Conservation (phyloP, 164 flowering plant genomes). For the Litsea cubeba region DNA sequence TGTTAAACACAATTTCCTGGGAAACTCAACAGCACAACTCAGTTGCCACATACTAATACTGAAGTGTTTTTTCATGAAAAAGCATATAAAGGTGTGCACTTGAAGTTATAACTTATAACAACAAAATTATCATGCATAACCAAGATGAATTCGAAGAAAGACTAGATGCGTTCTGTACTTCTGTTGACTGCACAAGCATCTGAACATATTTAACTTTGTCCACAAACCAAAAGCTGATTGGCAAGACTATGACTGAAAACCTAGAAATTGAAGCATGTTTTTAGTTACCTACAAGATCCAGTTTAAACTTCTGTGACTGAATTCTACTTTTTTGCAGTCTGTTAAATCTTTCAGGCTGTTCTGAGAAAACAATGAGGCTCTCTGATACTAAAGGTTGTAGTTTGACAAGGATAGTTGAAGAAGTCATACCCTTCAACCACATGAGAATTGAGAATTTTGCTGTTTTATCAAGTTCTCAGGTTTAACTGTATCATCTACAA, state of each 20-base stretch:
- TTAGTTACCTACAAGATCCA: too few species aligned
- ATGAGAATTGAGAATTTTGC: neutral
- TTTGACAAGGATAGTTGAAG: neutral
- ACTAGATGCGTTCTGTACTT: too few species aligned
- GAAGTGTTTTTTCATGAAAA: neutral
- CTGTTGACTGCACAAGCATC: too few species aligned
- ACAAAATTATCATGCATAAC: too few species aligned
- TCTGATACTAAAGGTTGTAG: neutral
- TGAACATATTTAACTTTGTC: too few species aligned
- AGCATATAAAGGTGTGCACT: neutral
- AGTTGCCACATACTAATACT: too few species aligned
- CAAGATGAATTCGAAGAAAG: too few species aligned
- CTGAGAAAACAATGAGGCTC: conserved; percentile 18
- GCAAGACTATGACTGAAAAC: too few species aligned
- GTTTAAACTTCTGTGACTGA: conserved; percentile 2
- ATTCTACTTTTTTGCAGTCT: conserved; percentile 39
- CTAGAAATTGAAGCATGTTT: too few species aligned
- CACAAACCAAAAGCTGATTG: too few species aligned
- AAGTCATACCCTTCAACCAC: neutral
- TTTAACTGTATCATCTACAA: neutral
- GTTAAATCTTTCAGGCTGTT: conserved; percentile 65
- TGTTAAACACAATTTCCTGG: neutral
- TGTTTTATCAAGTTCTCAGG: neutral
- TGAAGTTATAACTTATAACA: too few species aligned
- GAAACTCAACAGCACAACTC: too few species aligned